These are phyloP conservation scores for Aureobasidium sp. DNA, from an alignment of 2,329 filamentous ascomycete genomes.

Conservation along the genomic window DNA sequence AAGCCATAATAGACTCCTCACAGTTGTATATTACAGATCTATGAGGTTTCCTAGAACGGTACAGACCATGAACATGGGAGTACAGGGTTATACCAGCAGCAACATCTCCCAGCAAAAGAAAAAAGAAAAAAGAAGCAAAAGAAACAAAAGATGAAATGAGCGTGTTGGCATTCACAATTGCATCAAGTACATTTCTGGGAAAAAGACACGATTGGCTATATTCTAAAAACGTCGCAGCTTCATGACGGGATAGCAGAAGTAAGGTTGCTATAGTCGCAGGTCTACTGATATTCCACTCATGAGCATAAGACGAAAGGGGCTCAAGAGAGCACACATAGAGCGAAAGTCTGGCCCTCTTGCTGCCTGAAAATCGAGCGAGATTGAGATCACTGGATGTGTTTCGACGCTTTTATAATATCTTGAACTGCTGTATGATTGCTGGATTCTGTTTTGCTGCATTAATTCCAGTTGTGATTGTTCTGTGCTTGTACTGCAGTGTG, in stretches of 20 bases:
- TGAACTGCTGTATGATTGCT: no score
- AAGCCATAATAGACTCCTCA: no score
- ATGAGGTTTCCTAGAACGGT: not conserved
- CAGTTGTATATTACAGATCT: not conserved
- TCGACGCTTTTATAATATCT: no score
- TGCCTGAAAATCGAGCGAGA: no score
- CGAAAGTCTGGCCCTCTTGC: no score
- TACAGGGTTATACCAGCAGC: not conserved
- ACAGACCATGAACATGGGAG: not conserved
- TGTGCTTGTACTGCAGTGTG: not conserved
- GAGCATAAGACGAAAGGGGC: not conserved
- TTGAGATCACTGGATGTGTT: no score
- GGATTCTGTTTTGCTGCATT: no score
- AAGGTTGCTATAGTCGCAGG: not conserved
- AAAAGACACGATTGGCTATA: no score
- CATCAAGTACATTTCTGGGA: no score
- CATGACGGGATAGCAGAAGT: no score
- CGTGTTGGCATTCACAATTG: not conserved
- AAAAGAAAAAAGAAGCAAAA: not conserved
- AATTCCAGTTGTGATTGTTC: not conserved
- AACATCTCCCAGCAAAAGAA: not conserved
- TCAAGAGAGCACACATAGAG: not conserved
- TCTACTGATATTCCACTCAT: not conserved
- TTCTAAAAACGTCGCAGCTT: no score
- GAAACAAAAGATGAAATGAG: not conserved